Conservation (phyloP, 1,284 basidiomycete genomes). For the Cryptococcus jaspeensis region DNA sequence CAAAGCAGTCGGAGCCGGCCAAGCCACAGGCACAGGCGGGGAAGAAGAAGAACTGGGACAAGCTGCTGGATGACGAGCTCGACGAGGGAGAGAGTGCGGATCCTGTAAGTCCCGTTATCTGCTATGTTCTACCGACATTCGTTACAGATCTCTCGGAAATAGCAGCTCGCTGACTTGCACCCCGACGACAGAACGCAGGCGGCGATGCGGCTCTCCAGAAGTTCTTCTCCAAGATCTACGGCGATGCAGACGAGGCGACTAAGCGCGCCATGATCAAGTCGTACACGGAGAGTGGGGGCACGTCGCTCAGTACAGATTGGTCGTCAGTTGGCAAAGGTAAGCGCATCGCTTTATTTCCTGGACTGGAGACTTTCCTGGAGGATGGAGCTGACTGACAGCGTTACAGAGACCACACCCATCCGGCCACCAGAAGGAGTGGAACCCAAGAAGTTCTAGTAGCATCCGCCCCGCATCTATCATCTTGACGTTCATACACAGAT, state of each 20-base stretch:
- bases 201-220: conserved; percentile 46
- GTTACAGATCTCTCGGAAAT: not conserved
- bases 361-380: not conserved
- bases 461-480: no score
- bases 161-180: not conserved
- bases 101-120: conserved; percentile 15
- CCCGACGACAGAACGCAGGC: conserved; percentile 32
- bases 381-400: not conserved
- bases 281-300: conserved; percentile 86
- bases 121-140: not conserved
- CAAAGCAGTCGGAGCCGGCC: not conserved
- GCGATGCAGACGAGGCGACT: conserved; percentile 82
- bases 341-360: conserved; percentile 49
- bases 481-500: no score
- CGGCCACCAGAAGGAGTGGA: conserved; percentile 79
- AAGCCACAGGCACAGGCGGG: conserved; percentile 1
- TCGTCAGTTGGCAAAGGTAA: conserved; percentile 68
- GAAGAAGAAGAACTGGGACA: conserved; percentile 48
- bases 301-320: conserved; percentile 92
- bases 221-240: conserved; percentile 63
- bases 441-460: conserved; percentile 59
- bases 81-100: conserved; percentile 31
- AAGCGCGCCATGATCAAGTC: conserved; percentile 94
- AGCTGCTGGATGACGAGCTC: conserved; percentile 38
- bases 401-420: conserved; percentile 52